phyloP scores from a whole-genome alignment of 164 flowering plant genomes.

The Liquidambar formosana region DNA sequence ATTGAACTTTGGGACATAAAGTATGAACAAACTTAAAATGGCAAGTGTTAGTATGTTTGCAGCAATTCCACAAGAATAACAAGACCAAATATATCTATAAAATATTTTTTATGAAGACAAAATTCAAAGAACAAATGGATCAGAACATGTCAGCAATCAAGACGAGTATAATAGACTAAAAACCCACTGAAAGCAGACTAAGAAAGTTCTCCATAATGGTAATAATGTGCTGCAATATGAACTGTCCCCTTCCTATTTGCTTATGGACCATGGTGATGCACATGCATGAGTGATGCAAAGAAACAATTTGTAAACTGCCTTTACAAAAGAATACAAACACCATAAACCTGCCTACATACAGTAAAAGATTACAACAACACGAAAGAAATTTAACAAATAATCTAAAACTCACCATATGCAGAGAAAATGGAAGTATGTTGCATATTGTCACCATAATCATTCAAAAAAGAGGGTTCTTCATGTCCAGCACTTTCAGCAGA shows the following conservation, averaged over 20 bases:
- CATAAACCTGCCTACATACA: too few relatives aligned
- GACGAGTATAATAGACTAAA: background rate
- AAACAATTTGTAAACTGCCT: background rate
- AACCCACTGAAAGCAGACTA: background rate
- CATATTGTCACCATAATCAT: conserved; percentile 16
- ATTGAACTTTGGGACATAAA: too few relatives aligned
- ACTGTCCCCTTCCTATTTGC: background rate
- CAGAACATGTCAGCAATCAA: background rate
- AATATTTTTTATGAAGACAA: too few relatives aligned
- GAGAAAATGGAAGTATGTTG: conserved; percentile 35
- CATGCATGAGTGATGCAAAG: background rate
- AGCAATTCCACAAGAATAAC: too few relatives aligned
- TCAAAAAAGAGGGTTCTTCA: conserved; percentile 20
- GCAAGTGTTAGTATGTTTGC: too few relatives aligned
- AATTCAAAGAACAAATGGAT: background rate
- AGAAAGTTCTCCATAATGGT: background rate
- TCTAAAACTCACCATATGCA: conserved; percentile 43
- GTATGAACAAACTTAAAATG: too few relatives aligned
- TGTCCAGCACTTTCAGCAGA: conserved; percentile 35
- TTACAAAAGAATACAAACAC: too few relatives aligned
- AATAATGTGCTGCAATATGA: background rate
- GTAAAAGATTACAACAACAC: background rate
- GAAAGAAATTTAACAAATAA: background rate
- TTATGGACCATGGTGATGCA: background rate
- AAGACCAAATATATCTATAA: too few relatives aligned